Conservation (phyloP, 768 basidiomycete species). For the Rhizopogon vesiculosus region DNA sequence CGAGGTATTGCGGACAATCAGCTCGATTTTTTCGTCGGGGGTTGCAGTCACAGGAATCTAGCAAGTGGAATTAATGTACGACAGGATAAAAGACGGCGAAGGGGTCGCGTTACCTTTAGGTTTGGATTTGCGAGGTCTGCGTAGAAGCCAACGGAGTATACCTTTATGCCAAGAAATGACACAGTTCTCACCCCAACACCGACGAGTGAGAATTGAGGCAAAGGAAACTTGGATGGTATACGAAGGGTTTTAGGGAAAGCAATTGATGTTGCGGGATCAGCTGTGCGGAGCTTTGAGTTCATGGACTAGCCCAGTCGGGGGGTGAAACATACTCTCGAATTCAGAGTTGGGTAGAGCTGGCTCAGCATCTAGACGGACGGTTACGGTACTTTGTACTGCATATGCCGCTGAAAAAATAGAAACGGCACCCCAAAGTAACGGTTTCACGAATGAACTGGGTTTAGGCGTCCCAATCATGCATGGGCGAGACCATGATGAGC, state of each 20-base stretch:
- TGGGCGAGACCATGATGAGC: slow-evolving; percentile 2
- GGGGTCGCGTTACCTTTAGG: slow-evolving; percentile 41
- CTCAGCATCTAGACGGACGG: slow-evolving; percentile 44
- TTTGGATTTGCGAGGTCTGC: slow-evolving; percentile 69
- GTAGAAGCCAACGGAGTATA: slow-evolving; percentile 90
- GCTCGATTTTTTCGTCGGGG: slow-evolving; percentile 64
- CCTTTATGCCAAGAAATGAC: slow-evolving; percentile 82
- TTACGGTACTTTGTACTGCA: slow-evolving; percentile 17
- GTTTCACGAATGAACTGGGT: slow-evolving; percentile 11
- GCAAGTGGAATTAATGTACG: neutral
- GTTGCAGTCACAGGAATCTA: slow-evolving; percentile 54
- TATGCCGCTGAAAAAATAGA: slow-evolving; percentile 27
- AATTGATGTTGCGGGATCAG: slow-evolving; percentile 72
- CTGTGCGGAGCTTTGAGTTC: slow-evolving; percentile 27
- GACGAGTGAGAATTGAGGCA: slow-evolving; percentile 64
- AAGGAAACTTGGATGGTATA: slow-evolving; percentile 58
- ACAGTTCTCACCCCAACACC: slow-evolving; percentile 87
- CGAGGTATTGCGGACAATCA: slow-evolving; percentile 61
- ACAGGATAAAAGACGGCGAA: neutral
- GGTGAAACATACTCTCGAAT: slow-evolving; percentile 16
- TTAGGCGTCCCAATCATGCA: neutral
- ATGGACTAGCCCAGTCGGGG: neutral
- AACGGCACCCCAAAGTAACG: slow-evolving; percentile 28
- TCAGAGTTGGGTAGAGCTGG: slow-evolving; percentile 6
- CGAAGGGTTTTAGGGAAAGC: slow-evolving; percentile 63